Evolutionary conservation across 169 alveolate species (phyloP).

Genomic region (Plasmodium adleri): DNA sequence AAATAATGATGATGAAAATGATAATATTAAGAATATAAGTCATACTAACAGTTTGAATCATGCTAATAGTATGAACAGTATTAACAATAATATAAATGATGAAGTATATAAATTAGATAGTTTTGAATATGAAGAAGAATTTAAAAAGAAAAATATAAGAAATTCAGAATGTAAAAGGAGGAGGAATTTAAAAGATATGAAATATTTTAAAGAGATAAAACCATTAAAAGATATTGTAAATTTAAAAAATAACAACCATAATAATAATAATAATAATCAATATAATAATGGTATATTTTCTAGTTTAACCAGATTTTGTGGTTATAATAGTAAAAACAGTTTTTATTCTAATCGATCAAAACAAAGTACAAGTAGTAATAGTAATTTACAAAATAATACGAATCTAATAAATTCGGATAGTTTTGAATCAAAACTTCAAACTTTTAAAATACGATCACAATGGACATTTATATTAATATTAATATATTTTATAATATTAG

Average conservation of each 20-base stretch:
- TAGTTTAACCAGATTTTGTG: slow-evolving; percentile 15
- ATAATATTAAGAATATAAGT: background rate
- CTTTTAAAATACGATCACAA: slow-evolving; percentile 77
- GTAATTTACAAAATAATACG: background rate
- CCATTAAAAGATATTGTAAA: slow-evolving; percentile 5
- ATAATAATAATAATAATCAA: too few relatives aligned
- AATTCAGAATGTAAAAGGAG: slow-evolving; percentile 30
- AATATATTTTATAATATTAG: slow-evolving; percentile 84
- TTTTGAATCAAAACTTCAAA: slow-evolving; percentile 10
- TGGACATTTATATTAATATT: slow-evolving; percentile 89
- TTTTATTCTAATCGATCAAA: background rate
- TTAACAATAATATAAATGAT: slow-evolving; percentile 9
- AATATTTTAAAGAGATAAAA: slow-evolving; percentile 25
- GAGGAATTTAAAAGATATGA: slow-evolving; percentile 25
- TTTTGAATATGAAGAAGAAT: background rate
- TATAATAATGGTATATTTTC: background rate
- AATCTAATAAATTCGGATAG: background rate
- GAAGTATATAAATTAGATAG: slow-evolving; percentile 1
- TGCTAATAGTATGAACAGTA: background rate
- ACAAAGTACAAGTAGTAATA: slow-evolving; percentile 1
- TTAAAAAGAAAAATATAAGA: slow-evolving; percentile 9
- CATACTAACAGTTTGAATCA: background rate
- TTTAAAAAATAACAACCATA: background rate
- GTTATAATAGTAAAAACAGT: slow-evolving; percentile 10
- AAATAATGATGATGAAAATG: background rate